These are phyloP conservation scores for Paramecium tetraurelia DNA, from an alignment of 73 alveolate genomes.

Conservation along the genomic window DNA sequence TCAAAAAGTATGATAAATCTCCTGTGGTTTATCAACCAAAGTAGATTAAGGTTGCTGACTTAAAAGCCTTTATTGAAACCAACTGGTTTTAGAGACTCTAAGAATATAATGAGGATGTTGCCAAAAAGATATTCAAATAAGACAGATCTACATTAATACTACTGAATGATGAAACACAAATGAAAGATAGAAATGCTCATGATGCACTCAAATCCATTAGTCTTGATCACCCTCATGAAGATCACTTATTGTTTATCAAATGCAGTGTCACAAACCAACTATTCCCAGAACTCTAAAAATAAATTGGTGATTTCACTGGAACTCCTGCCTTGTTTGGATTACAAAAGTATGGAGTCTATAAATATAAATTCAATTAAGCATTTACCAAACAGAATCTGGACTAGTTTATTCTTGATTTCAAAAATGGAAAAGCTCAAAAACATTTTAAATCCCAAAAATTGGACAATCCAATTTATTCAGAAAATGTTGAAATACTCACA, in stretches of 20 bases:
- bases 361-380: constrained; percentile 7
- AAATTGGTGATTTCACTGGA: neutral
- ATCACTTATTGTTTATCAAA: neutral
- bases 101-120: constrained; percentile 13
- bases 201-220: neutral
- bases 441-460: neutral
- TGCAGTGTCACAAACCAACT: neutral
- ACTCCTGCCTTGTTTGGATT: constrained; percentile 31
- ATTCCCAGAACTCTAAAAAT: neutral
- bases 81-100: neutral
- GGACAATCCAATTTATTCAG: neutral
- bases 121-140: constrained; percentile 8
- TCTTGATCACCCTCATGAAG: constrained; percentile 17
- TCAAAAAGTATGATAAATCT: constrained; percentile 13
- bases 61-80: constrained; percentile 27
- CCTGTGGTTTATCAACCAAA: neutral
- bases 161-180: neutral
- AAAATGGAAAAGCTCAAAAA: neutral
- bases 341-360: neutral
- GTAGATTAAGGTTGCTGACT: neutral
- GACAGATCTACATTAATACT: neutral
- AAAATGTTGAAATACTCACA: neutral
- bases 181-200: constrained; percentile 42
- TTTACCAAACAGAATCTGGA: neutral
- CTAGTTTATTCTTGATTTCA: constrained; percentile 10